Base-by-base conservation (phyloP, 176 grass and related monocot species). In the Phoenix roebelenii region DNA sequence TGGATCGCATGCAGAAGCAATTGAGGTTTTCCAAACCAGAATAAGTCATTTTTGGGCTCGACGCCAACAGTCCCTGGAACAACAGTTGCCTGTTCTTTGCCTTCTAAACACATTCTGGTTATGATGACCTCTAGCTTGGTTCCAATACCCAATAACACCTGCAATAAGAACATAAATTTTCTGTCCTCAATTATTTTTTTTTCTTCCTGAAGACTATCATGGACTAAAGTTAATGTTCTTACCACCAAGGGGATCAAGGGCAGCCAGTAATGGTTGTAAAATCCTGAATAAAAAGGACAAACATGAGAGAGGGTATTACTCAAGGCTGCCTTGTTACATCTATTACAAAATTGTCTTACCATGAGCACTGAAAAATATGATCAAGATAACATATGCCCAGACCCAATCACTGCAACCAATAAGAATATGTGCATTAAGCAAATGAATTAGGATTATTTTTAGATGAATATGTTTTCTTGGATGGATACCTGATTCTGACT, bases 111-210 rank as follows among this genome's bases (percentile, higher is more conserved):
- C 64, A 67, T 67, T 16, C 15, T 54, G 50, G 64, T 67, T 54
- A 67, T 67, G n/a, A 55, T 67, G 17, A 32, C 3, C 25, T 67
- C 51, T 30, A 67, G 51, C 7, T 67, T 67, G 7, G 64, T 67
- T 54, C 64, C 64, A 35, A 67, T 20, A 5, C 53, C 50, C 64
- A 67, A 32, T 18, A 67, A 25, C 18, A 67, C 22, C 64, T 67
- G 64, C 23, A 55, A 3, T 4, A 67, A 32, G 23, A 30, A 32
- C 35, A 44, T 14, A 44, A 44, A 44, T 44, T 44, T 44, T 44
- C 35, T 14, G 6, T 10, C 10, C 35, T 22, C 17, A 15, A 32
- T 19, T 5, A 5, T 54, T 7, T 39, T 14, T 52, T 19, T 29
- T 15, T 5, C 18, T 16, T 18, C 17, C 20, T 54, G 28, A 30